Base-by-base conservation (phyloP, 257 asterid genomes). In the Rauvolfia tetraphylla region DNA sequence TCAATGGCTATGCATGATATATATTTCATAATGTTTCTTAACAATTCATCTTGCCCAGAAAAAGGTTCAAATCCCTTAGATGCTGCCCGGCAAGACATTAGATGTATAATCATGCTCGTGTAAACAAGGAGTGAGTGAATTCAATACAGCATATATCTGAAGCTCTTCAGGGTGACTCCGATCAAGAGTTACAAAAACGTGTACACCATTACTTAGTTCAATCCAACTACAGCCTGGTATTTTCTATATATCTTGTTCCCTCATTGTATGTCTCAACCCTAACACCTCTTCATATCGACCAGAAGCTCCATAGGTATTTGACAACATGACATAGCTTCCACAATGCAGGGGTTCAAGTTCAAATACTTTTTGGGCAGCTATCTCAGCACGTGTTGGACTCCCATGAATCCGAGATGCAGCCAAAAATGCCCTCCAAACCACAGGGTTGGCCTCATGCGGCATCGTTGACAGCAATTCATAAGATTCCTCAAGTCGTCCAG, bases 141-240 rank as follows among this genome's bases (percentile, higher is more conserved):
- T 84, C 65, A 93, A 84, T 54, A 75, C 89, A 57, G 85, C 86
- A 77, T 89, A 86, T 13, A 89, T 84, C 14, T 59, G 79, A 74
- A 61, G n/a, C 76, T 75, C 88, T 65, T 87, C 91, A 56, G 89
- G 87, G 83, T 87, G 91, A 73, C 58, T 74, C 34, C 86, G 79
- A 69, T 93, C 93, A 13, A 87, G 85, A 27, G 90, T 91, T 39
- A 86, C 79, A 85, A 93, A 93, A 56, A 83, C 86, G 65, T 86
- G 93, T 65, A 85, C 77, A 20, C 94, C 96, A 76, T 87, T 86
- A 49, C 87, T 80, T 41, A 87, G 91, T 81, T 90, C 96, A 59
- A 93, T 85, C 97, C 98, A 93, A 83, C 97, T 93, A 61, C 96
- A 92, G 73, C 98, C 97, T 7, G 97, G 97, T 3, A 87, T 87